Evolutionary conservation across 1,139 yeast genomes (phyloP).

Genomic region (Taphrina populina): DNA sequence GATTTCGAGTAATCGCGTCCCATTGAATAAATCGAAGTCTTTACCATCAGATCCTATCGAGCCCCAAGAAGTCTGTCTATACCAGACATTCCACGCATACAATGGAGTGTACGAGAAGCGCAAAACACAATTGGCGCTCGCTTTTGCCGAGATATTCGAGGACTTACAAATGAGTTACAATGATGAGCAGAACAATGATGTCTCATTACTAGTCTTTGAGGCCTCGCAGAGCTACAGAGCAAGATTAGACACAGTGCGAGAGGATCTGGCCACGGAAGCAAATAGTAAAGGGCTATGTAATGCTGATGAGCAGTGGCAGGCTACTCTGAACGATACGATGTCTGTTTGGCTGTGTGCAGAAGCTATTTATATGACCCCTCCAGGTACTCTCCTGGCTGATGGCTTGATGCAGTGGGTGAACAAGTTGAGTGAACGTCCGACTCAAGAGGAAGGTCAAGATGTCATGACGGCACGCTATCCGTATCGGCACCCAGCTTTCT

Average conservation of each 20-base stretch:
- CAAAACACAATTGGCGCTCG: constrained; percentile 39
- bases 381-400: constrained; percentile 3
- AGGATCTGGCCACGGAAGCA: constrained; percentile 10
- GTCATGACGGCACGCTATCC: constrained; percentile 41
- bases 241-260: constrained; percentile 5
- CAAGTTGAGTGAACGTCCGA: constrained; percentile 39
- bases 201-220: constrained; percentile 14
- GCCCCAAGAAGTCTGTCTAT: constrained; percentile 45
- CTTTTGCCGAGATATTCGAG: constrained; percentile 4
- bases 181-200: not conserved
- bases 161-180: not conserved
- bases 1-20: constrained; percentile 43
- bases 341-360: constrained; percentile 31
- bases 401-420: constrained; percentile 40
- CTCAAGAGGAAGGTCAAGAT: constrained; percentile 39
- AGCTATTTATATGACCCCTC: constrained; percentile 31
- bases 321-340: constrained; percentile 12
- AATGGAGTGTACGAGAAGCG: constrained; percentile 46
- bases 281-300: constrained; percentile 21
- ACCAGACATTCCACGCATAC: constrained; percentile 45
- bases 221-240: constrained; percentile 1
- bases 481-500: constrained; percentile 54
- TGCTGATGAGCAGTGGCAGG: constrained; percentile 9
- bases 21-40: constrained; percentile 25
- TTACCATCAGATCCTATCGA: constrained; percentile 40